Percentiles rank a stretch among this genome's conserved stretches.
These are phyloP conservation scores for Globisporangium uncinulatum DNA, from an alignment of 352 stramenopile genomes.

Conservation along the genomic window DNA sequence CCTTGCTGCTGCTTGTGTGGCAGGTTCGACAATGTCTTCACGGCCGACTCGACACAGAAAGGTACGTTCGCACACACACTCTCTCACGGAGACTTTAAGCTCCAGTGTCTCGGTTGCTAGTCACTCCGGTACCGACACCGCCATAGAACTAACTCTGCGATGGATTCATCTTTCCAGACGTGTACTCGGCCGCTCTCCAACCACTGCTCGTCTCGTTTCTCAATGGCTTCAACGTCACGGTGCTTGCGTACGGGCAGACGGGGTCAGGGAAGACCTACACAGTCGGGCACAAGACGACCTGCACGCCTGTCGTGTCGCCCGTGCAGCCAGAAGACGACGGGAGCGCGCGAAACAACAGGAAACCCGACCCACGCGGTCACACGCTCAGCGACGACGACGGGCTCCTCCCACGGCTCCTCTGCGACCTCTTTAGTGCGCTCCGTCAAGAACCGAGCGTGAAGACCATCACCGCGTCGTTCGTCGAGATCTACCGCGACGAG, in stretches of 20 bases:
- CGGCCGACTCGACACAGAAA: slow-evolving; percentile 24
- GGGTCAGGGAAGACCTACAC: slow-evolving; percentile 56
- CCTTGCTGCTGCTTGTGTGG: neutral
- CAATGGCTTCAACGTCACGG: slow-evolving; percentile 55
- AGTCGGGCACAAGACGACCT: slow-evolving; percentile 32
- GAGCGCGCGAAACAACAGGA: neutral
- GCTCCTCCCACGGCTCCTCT: slow-evolving; percentile 45
- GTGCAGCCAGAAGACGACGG: slow-evolving; percentile 2
- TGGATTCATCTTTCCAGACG: slow-evolving; percentile 12
- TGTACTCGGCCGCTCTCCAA: slow-evolving; percentile 34
- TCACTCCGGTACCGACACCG: too few relatives aligned
- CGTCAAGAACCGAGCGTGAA: slow-evolving; percentile 32
- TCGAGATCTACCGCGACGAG: slow-evolving; percentile 94
- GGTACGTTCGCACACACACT: slow-evolving; percentile 12
- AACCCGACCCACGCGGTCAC: neutral
- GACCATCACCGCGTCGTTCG: slow-evolving; percentile 41
- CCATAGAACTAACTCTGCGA: too few relatives aligned
- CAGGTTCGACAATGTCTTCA: slow-evolving; percentile 63
- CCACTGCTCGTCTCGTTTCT: slow-evolving; percentile 41
- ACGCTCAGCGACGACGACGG: slow-evolving; percentile 25
- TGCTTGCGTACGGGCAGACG: slow-evolving; percentile 56
- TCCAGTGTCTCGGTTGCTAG: too few relatives aligned
- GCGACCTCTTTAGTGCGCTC: slow-evolving; percentile 36
- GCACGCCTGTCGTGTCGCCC: slow-evolving; percentile 9
- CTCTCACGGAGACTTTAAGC: neutral